Evolutionary conservation across 129 eudicot species (phyloP), one percentile per base, ranked within the genome.

Genomic region (Logfia minima): DNA sequence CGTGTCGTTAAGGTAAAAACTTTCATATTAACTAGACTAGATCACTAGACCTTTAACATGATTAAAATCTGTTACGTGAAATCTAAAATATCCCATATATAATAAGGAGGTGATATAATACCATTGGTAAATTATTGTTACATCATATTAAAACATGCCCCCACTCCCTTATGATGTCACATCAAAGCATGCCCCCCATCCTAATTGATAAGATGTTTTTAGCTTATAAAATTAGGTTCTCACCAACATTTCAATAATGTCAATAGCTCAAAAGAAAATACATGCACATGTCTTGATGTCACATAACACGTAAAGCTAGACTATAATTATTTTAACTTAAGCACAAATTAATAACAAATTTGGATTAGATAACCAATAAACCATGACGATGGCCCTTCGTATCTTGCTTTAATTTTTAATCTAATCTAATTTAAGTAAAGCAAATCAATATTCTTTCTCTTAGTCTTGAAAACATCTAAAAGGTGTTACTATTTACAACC

Each of bases 161-260:
- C 55, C 17, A 9, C 10, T 4, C 28, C 55, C 18, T 59, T 16
- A 59, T 21, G 21, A 11, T 60, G 6, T 23, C 14, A 41, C 29
- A 52, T 16, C 66, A 11, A 24, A 66, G 10, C 80, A 64, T 64
- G 64, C 28, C 80, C 73, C 80, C 43, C 55, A 48, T 67, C 34
- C 60, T 55, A 26, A 45, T 51, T 17, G 32, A 5, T 69, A 39
- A 39, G 53, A 5, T 45, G 55, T 48, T 48, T 48, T 59, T 45
- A 41, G 51, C 14, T 17, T 39, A 41, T 24, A 48, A 23, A 51
- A 2, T 58, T 39, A 26, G 66, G 37, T 68, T 70, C 71, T 45
- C 64, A 78, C 52, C 77, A 24, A 22, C 34, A 79, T 79, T 71
- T 79, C 72, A 70, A 71, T 65, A 70, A 71, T 65, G 28, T 71